Evolutionary conservation across 1,284 basidiomycete genomes (phyloP), one percentile per base, ranked within the genome.

Genomic region (Rhodotorula sp.): DNA sequence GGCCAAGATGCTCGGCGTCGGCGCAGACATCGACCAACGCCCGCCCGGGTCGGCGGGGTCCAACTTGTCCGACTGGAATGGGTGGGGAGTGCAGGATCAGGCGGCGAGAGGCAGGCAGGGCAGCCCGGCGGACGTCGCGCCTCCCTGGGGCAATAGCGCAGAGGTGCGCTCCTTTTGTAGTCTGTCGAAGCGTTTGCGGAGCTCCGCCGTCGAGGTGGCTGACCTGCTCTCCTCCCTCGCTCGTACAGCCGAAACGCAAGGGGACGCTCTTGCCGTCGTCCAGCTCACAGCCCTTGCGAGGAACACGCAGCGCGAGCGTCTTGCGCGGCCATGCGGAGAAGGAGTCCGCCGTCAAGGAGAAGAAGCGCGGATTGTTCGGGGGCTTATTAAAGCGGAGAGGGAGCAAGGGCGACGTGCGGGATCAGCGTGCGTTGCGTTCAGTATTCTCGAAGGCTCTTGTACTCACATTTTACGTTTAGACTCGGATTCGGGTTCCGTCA

Each of bases 1-100:
- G 62, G 72, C 72, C 40, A 74, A 74, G 65, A 69, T 74, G 72
- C 70, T 74, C 61, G 72, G 72, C 8, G 63, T 74, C 31, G 67
- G 59, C 20, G 46, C 62, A n/a, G 60, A 53, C 57, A 58, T 59
- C 50, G 24, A 66, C 57, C 61, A 60, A 15, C 30, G 47, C 54
- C 40, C 22, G 53, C 26, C 54, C 28, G 37, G 30, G 55, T 9
- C 59, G 30, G 47, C 54, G 52, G 24, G 10, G 26, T 24, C 7
- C 52, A 16, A 51, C 31, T 50, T n/a, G 22, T 4, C 30, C 46
- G 30, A 56, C 18, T 59, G 57, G 62, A 34, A 68, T 52, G 54
- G 70, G n/a, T 60, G 55, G 60, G 46, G 59, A 24, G 40, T 44
- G 15, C 59, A 59, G 31, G 31, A n/a, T 7, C 30, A 56, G 37